Conservation (phyloP, 2,329 filamentous ascomycete species). For the Drechslera avenae region DNA sequence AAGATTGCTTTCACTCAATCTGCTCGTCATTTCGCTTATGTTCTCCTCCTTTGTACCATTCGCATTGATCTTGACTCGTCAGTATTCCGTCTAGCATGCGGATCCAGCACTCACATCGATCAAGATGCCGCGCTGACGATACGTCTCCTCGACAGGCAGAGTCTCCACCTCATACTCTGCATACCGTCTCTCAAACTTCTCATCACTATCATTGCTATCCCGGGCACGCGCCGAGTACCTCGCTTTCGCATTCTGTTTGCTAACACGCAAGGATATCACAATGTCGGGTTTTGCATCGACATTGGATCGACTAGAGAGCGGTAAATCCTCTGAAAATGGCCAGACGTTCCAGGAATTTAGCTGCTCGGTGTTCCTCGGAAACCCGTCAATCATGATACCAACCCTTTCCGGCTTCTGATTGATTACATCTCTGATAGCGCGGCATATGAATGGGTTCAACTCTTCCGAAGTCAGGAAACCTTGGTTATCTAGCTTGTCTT, state of each 20-base stretch:
- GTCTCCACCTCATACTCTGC: constrained; percentile 1
- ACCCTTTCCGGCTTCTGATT: neutral
- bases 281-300: constrained; percentile 4
- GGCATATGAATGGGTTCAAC: constrained; percentile 1
- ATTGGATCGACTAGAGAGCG: neutral
- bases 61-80: neutral
- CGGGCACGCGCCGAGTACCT: constrained; percentile 3
- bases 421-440: neutral
- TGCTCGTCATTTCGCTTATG: neutral
- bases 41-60: constrained; percentile 2
- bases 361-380: constrained; percentile 2
- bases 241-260: constrained; percentile 2
- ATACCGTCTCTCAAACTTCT: constrained; percentile 6
- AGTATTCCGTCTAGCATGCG: neutral
- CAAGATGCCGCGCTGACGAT: constrained; percentile 3
- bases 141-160: neutral
- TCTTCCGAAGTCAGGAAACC: constrained; percentile 1
- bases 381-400: constrained; percentile 3
- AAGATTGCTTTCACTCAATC: neutral
- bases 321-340: constrained; percentile 2
- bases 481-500: constrained; percentile 7
- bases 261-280: constrained; percentile 2
- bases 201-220: constrained; percentile 5
- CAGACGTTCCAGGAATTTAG: constrained; percentile 1
- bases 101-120: constrained; percentile 1